Base-by-base conservation (phyloP, 2,329 filamentous ascomycete genomes). In the Penicillium oxalicum region DNA sequence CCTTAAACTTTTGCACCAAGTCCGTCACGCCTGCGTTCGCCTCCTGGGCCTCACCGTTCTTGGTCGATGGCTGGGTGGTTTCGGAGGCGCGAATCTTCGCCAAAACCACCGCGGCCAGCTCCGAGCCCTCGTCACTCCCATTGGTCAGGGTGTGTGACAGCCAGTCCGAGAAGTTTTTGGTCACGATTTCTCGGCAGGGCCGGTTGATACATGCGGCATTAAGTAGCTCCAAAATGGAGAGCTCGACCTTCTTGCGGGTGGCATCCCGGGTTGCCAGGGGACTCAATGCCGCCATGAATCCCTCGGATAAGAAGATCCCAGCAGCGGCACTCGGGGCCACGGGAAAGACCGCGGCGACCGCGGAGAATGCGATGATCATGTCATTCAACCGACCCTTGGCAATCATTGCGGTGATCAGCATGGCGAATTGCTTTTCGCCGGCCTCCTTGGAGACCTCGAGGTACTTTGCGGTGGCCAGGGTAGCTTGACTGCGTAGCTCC, bases 171-270 rank as follows among this genome's bases (percentile, higher is more conserved):
- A 91, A 95, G 63, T 95, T 84, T 66, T 90, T 90, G 57, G 83
- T 80, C 51, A 97, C 87, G 7, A 87, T 86, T 56, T 91, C 87
- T 24, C 93, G 82, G 62, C 91, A 97, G 6, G 81, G 74, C 40
- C 82, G 78, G 64, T 94, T 87, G 69, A 95, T 87, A 69, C 90
- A 96, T 5, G 91, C 91, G 9, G 88, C 89, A 69, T 91, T 95
- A 49, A 98, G 77, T 72, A 98, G 82, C 62, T 96, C 88, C 57
- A 98, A 71, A 41, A 89, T 86, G 2, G 90, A 87, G 50, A 87
- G 85, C 69, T 95, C 90, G 24, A 97, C 86, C 60, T 88, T 88
- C 57, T 81, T 80, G 64, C 86, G 91, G 74, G 91, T 94, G 75
- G 86, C 87, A 64, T 85, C 89, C 58, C 84, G 81, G 55, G 86